phyloP scores from a whole-genome alignment of 495 filamentous ascomycete species.

The Penicillium odoratum region DNA sequence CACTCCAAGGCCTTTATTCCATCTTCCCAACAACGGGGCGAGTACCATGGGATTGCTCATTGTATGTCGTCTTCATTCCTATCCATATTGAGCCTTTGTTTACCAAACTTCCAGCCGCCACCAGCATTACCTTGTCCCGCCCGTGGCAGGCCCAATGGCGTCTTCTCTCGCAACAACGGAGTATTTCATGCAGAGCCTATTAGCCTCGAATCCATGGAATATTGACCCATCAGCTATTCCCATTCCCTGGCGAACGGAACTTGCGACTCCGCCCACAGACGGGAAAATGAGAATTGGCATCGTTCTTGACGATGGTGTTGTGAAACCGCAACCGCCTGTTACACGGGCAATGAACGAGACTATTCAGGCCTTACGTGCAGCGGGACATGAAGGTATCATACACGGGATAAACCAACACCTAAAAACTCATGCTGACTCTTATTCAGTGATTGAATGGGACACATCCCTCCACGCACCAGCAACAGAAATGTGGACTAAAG shows the following conservation, averaged over 20 bases:
- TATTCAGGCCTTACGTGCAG: conserved; percentile 36
- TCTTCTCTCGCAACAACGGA: conserved; percentile 40
- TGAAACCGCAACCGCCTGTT: conserved; percentile 55
- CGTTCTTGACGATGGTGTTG: conserved; percentile 51
- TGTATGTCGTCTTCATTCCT: conserved; percentile 27
- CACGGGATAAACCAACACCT: background rate
- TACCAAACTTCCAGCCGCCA: conserved; percentile 15
- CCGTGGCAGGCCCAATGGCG: conserved; percentile 46
- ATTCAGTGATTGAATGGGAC: conserved; percentile 44
- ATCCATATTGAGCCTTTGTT: background rate
- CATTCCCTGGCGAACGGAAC: conserved; percentile 41
- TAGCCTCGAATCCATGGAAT: conserved; percentile 40
- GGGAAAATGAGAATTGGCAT: conserved; percentile 50
- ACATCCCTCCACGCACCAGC: conserved; percentile 23
- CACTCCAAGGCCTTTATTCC: conserved; percentile 62
- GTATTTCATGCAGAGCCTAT: conserved; percentile 41
- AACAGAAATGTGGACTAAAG: conserved; percentile 43
- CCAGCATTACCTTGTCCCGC: conserved; percentile 34
- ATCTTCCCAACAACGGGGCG: conserved; percentile 59
- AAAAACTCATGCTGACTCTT: background rate
- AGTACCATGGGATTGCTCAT: conserved; percentile 47
- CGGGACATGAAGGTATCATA: conserved; percentile 41
- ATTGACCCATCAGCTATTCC: conserved; percentile 40
- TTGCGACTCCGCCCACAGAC: conserved; percentile 16
- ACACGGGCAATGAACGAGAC: conserved; percentile 40